Percentiles rank a stretch among this genome's conserved stretches.
These are phyloP conservation scores for Mycena rebaudengoi DNA, from an alignment of 768 basidiomycete genomes.

Conservation along the genomic window DNA sequence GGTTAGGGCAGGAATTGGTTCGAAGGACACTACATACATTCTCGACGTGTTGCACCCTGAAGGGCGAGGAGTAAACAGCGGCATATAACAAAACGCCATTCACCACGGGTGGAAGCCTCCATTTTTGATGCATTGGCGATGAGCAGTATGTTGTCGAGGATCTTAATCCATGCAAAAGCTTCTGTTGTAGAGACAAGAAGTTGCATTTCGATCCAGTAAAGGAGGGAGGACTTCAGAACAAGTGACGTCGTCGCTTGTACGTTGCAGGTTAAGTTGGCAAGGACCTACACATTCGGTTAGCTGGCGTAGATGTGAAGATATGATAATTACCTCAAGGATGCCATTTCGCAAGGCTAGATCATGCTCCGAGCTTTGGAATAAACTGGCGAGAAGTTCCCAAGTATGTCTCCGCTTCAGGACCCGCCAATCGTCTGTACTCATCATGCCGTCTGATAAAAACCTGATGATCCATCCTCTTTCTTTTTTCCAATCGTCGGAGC, in stretches of 20 bases:
- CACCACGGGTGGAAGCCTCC: slow-evolving; percentile 60
- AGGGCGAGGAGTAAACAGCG: slow-evolving; percentile 60
- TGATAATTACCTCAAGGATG: slow-evolving; percentile 70
- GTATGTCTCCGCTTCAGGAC: slow-evolving; percentile 83
- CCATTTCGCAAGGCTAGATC: slow-evolving; percentile 62
- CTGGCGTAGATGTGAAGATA: background rate
- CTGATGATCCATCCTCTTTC: slow-evolving; percentile 91
- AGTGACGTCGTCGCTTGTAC: slow-evolving; percentile 74
- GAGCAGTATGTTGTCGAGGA: slow-evolving; percentile 69
- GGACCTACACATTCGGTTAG: slow-evolving; percentile 70
- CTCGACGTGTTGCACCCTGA: slow-evolving; percentile 30
- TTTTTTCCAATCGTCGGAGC: slow-evolving; percentile 81
- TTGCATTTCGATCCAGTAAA: slow-evolving; percentile 88
- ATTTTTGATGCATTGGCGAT: slow-evolving; percentile 60
- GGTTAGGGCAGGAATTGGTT: background rate
- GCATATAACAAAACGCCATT: slow-evolving; percentile 66
- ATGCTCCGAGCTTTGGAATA: slow-evolving; percentile 72
- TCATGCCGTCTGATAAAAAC: slow-evolving; percentile 85
- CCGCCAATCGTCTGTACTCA: slow-evolving; percentile 79
- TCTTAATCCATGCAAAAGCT: slow-evolving; percentile 67
- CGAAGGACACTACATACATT: slow-evolving; percentile 33
- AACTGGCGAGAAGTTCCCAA: slow-evolving; percentile 86
- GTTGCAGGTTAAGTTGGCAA: slow-evolving; percentile 79
- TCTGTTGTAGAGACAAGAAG: slow-evolving; percentile 51
- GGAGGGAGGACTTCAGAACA: slow-evolving; percentile 72